Base-by-base conservation (phyloP, 208 protist genomes). In the Crithidia fasciculata region DNA sequence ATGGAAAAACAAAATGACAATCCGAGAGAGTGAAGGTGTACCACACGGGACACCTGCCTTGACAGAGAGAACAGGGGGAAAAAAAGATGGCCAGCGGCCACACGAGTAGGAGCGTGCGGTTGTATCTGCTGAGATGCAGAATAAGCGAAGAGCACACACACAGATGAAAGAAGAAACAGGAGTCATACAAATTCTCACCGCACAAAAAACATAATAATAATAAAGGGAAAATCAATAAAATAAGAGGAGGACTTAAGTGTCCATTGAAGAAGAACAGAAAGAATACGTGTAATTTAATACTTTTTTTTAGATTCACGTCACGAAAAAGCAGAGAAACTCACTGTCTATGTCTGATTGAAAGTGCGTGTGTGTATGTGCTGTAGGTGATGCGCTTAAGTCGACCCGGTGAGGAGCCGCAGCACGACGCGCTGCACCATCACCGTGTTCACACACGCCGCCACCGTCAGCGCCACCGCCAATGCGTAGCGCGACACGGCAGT, bases 371-470 rank as follows among this genome's bases (percentile, higher is more conserved):
- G 28, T 28, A 28, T 28, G 28, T 28, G 28, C 28, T 28, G 28
- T 28, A 28, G 28, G 28, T 28, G 28, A 28, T 28, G 28, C 28
- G 28, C 28, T 61, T 41, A 64, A 4, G 19, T 18, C 8, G 19
- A 18, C 9, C 60, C 45, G 3, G 19, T 18, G 6, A 78, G 2
- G 10, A 70, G 40, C 16, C 63, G 72, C 18, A 49, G 10, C n/a
- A 85, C 8, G 5, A 76, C 41, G 16, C 54, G 69, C 28, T 78
- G 78, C 15, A 81, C 13, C 54, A 79, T 66, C 9, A 72, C n/a
- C 16, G 54, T 74, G 52, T 77, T 82, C 56, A 73, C 39, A 15
- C 74, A 81, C 43, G 76, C 69, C 49, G 63, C 76, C 55, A 82
- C 19, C 43, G 76, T 64, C 5, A 83, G 60, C n/a, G 73, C 73